Conservation (phyloP, 164 flowering plant species). For the Santalum album region DNA sequence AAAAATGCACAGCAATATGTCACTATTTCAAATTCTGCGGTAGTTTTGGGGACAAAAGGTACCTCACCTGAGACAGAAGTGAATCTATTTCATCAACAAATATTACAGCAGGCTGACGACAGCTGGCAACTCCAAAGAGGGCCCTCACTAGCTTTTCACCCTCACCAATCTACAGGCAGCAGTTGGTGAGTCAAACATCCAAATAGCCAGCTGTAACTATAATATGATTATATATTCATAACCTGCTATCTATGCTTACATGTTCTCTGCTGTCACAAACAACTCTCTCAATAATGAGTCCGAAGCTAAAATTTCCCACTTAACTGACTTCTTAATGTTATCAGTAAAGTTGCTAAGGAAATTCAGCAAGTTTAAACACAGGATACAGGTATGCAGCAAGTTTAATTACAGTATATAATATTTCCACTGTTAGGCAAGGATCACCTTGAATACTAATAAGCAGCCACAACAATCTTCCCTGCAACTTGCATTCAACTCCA, state of each 20-base stretch:
- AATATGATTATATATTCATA: neutral
- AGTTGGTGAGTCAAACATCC: constrained; percentile 3
- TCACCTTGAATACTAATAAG: too few species aligned
- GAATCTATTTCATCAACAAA: constrained; percentile 99
- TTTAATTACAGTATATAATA: too few species aligned
- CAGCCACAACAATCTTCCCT: too few species aligned
- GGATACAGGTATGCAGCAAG: too few species aligned
- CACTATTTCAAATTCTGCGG: neutral
- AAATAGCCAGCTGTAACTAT: neutral
- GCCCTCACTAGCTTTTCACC: constrained; percentile 99
- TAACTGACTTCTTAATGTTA: too few species aligned
- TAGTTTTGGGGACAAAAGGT: constrained; percentile 1
- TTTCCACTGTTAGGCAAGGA: too few species aligned
- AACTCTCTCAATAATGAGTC: too few species aligned
- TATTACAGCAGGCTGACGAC: constrained; percentile 99
- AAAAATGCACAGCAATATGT: neutral
- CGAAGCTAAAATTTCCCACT: too few species aligned
- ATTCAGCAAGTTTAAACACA: too few species aligned
- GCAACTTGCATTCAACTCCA: too few species aligned
- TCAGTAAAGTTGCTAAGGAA: too few species aligned
- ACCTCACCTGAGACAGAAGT: constrained; percentile 83
- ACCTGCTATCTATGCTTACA: neutral
- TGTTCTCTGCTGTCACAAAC: too few species aligned
- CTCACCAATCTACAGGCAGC: constrained; percentile 75
- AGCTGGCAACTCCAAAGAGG: constrained; percentile 97